phyloP scores from a whole-genome alignment of 2,329 filamentous ascomycete genomes.

The Colletotrichum sp. region DNA sequence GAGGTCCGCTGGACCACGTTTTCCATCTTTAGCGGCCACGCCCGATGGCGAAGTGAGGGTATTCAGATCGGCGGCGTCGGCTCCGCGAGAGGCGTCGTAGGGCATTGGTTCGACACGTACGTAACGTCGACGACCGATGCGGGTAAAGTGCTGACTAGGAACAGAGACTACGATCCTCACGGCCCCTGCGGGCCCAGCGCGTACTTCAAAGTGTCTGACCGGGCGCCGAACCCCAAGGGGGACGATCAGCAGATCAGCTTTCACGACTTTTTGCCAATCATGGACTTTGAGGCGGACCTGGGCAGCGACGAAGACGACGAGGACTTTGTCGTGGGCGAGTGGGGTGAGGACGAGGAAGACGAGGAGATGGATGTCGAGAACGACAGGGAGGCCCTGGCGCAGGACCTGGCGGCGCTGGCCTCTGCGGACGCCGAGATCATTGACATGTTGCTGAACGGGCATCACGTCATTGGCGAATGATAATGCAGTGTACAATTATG shows the following conservation, averaged over 20 bases:
- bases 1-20: constrained; percentile 78
- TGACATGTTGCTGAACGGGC: constrained; percentile 5
- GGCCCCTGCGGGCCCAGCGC: constrained; percentile 77
- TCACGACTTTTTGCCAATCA: constrained; percentile 23
- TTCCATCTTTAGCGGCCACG: constrained; percentile 67
- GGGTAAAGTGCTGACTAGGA: neutral
- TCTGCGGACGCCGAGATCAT: constrained; percentile 15
- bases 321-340: constrained; percentile 22
- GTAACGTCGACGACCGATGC: constrained; percentile 14
- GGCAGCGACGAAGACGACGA: constrained; percentile 27
- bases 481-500: neutral
- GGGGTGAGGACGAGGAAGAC: constrained; percentile 34
- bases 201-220: constrained; percentile 69
- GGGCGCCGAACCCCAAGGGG: constrained; percentile 30
- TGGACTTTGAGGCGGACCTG: constrained; percentile 25
- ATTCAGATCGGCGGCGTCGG: constrained; percentile 73
- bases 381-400: constrained; percentile 26
- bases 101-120: constrained; percentile 80
- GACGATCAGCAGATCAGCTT: constrained; percentile 20
- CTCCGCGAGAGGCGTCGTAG: constrained; percentile 71
- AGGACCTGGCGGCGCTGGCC: constrained; percentile 25
- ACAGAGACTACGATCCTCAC: constrained; percentile 67
- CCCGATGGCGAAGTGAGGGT: constrained; percentile 78
- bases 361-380: constrained; percentile 28
- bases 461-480: neutral